A percentile compares a stretch with the other conserved stretches of the same genome.
These are phyloP conservation scores for Diaporthe caulivora DNA, from an alignment of 2,329 filamentous ascomycete species.

Conservation along the genomic window DNA sequence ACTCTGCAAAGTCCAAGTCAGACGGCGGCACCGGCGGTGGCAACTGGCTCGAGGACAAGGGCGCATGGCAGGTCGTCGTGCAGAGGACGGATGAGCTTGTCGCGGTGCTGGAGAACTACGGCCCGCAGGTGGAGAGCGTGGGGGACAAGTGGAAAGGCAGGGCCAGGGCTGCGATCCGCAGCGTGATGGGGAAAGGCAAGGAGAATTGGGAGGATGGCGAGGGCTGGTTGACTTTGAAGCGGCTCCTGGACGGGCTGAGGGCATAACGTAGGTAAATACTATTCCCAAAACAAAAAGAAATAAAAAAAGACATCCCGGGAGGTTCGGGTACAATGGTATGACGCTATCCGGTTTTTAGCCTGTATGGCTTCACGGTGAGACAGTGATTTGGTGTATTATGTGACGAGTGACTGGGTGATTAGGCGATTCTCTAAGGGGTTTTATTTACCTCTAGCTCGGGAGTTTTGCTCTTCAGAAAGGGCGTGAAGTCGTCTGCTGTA, in stretches of 20 bases:
- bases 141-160: constrained; percentile 90
- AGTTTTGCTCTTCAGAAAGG: too few relatives aligned
- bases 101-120: constrained; percentile 85
- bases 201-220: constrained; percentile 84
- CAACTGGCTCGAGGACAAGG: constrained; percentile 69
- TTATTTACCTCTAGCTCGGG: too few relatives aligned
- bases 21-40: constrained; percentile 51
- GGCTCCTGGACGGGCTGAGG: constrained; percentile 67
- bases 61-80: constrained; percentile 79
- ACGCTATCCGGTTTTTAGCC: not conserved
- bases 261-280: constrained; percentile 19
- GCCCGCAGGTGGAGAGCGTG: constrained; percentile 73
- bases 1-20: constrained; percentile 34
- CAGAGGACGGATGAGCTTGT: constrained; percentile 85
- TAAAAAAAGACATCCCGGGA: too few relatives aligned
- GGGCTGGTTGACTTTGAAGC: constrained; percentile 74
- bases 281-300: too few relatives aligned
- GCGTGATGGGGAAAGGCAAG: constrained; percentile 84
- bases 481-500: not conserved
- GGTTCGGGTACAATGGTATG: not conserved
- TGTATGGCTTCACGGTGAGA: not conserved
- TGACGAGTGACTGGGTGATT: not conserved
- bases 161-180: constrained; percentile 84
- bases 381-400: not conserved
- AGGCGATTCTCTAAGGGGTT: too few relatives aligned